These are phyloP conservation scores for Sporothrix variecibatus DNA, from an alignment of 2,329 filamentous ascomycete genomes.

Conservation along the genomic window DNA sequence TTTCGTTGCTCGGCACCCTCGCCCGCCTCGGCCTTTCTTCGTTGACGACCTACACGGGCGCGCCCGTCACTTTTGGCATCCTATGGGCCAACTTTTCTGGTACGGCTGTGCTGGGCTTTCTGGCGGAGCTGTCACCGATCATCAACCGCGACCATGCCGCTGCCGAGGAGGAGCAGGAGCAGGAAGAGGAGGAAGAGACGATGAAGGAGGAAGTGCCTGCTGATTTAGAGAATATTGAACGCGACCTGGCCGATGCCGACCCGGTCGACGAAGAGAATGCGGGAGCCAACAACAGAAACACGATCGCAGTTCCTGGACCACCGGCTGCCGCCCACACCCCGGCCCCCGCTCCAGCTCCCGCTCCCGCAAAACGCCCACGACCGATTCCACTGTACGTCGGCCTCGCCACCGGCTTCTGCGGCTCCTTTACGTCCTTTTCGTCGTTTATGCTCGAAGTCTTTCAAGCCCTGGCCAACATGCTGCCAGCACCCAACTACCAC, in stretches of 20 bases:
- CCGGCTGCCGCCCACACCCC: neutral
- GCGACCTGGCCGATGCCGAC: conserved; percentile 42
- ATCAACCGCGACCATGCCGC: conserved; percentile 21
- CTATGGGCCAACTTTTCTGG: conserved; percentile 89
- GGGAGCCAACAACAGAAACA: neutral
- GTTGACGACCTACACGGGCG: conserved; percentile 75
- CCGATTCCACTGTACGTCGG: conserved; percentile 75
- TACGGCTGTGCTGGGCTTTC: conserved; percentile 80
- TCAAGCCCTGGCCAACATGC: conserved; percentile 68
- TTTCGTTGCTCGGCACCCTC: conserved; percentile 81
- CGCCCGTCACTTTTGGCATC: conserved; percentile 71
- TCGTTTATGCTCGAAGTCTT: conserved; percentile 68
- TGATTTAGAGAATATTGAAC: neutral
- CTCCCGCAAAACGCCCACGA: neutral
- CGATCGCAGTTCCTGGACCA: neutral
- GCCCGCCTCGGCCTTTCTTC: conserved; percentile 78
- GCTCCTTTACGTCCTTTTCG: conserved; percentile 70
- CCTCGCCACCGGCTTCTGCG: conserved; percentile 71
- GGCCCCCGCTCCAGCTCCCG: neutral
- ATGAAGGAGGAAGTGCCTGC: neutral
- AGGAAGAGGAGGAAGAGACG: conserved; percentile 28
- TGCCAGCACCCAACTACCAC: conserved; percentile 5
- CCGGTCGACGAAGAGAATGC: neutral
- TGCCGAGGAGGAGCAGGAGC: conserved; percentile 58
- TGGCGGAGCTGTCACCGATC: conserved; percentile 43